A percentile compares a stretch with the other conserved stretches of the same genome.
These are phyloP conservation scores for Candida easanensis DNA, from an alignment of 805 yeast genomes.

Conservation along the genomic window DNA sequence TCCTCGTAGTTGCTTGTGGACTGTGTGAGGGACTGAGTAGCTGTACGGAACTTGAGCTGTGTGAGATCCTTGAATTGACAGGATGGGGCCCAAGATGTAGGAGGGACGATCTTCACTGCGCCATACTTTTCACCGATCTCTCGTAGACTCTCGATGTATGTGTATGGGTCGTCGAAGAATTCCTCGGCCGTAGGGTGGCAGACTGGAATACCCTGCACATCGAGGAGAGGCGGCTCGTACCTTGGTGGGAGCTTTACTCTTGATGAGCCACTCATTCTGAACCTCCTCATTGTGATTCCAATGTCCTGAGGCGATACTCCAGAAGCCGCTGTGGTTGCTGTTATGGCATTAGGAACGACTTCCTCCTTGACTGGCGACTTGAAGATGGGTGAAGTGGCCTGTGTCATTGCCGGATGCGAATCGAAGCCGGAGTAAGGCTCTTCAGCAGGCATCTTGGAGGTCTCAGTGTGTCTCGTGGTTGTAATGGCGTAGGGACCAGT, in stretches of 20 bases:
- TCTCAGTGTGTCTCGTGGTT: not conserved
- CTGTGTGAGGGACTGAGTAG: slow-evolving; percentile 46
- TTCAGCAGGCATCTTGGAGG: not conserved
- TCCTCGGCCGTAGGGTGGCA: slow-evolving; percentile 43
- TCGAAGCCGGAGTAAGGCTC: not conserved
- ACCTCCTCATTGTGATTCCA: not conserved
- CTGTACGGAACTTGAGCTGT: slow-evolving; percentile 49
- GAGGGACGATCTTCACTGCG: slow-evolving; percentile 65
- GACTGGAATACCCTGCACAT: slow-evolving; percentile 3
- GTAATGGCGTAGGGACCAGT: not conserved
- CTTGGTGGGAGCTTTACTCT: not conserved
- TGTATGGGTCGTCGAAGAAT: slow-evolving; percentile 54
- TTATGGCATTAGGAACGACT: not conserved
- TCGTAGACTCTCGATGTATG: slow-evolving; percentile 45
- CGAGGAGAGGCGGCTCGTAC: not conserved
- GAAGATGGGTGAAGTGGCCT: not conserved
- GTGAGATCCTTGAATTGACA: slow-evolving; percentile 39
- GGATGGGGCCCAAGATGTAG: slow-evolving; percentile 35
- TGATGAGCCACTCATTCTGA: not conserved
- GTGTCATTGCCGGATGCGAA: not conserved
- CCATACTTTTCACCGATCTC: slow-evolving; percentile 52
- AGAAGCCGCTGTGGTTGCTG: not conserved
- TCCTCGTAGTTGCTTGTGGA: slow-evolving; percentile 37
- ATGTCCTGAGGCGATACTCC: not conserved
- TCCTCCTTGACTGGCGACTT: not conserved